phyloP scores from a whole-genome alignment of 495 filamentous ascomycete species.

The Aspergillus panamensis region DNA sequence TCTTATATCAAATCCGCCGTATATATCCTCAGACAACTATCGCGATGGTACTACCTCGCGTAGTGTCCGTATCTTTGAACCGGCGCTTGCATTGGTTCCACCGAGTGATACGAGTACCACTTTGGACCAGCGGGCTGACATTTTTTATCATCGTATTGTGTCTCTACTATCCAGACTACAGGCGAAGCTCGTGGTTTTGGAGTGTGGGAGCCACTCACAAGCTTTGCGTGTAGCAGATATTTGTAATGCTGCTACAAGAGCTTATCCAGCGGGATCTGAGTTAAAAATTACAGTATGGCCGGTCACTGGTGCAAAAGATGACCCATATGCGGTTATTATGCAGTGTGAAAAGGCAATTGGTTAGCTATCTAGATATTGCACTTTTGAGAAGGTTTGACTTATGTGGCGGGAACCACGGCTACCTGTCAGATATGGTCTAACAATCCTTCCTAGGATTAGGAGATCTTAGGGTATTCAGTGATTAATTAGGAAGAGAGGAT shows the following conservation, averaged over 20 bases:
- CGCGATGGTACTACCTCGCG: constrained; percentile 54
- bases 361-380: too few species aligned
- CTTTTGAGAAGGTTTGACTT: too few species aligned
- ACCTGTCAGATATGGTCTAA: too few species aligned
- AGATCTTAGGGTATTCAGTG: too few species aligned
- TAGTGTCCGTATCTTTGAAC: constrained; percentile 78
- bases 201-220: constrained; percentile 38
- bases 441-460: too few species aligned
- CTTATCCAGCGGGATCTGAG: neutral
- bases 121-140: constrained; percentile 28
- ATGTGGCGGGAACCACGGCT: too few species aligned
- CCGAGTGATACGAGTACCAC: constrained; percentile 7
- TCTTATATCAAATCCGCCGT: constrained; percentile 87
- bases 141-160: constrained; percentile 39
- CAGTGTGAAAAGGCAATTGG: neutral
- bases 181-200: constrained; percentile 33
- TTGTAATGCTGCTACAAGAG: constrained; percentile 8
- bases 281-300: constrained; percentile 11
- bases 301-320: neutral
- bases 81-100: constrained; percentile 73
- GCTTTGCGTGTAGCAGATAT: constrained; percentile 32
- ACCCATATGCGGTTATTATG: constrained; percentile 14
- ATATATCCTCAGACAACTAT: constrained; percentile 67
- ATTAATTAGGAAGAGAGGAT: too few species aligned
- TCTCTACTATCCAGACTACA: constrained; percentile 19